Percentiles rank a stretch among this genome's conserved stretches.
phyloP scores from a whole-genome alignment of 179 eudicot species.

The Heliamphora pulchella region DNA sequence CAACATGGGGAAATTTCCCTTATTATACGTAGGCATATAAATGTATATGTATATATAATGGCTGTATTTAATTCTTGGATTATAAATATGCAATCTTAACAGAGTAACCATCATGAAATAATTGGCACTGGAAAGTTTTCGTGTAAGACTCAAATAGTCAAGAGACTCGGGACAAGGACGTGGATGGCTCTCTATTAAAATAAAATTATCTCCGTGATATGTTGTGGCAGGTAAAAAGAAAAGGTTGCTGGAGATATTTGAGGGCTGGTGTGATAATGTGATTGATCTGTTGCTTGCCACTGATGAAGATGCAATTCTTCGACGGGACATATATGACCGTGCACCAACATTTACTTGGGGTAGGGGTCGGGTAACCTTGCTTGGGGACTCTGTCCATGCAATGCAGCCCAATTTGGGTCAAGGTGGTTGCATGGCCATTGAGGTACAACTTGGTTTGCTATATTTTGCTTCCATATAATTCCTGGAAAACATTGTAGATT shows the following conservation, averaged over 20 bases:
- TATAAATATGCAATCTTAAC: constrained; percentile 8
- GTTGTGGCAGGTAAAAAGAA: constrained; percentile 59
- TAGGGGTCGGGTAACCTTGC: constrained; percentile 78
- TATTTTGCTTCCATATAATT: neutral
- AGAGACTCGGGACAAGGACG: constrained; percentile 1
- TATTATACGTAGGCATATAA: no score
- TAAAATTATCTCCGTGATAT: neutral
- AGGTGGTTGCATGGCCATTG: constrained; percentile 99
- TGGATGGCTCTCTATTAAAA: neutral
- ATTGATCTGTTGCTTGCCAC: constrained; percentile 66
- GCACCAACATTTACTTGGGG: constrained; percentile 79
- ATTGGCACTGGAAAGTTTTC: neutral
- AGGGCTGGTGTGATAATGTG: constrained; percentile 93
- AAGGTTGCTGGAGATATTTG: constrained; percentile 76
- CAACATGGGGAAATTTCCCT: no score
- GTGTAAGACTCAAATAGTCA: neutral
- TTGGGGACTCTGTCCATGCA: constrained; percentile 98
- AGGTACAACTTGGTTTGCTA: constrained; percentile 41
- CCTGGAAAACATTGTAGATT: neutral
- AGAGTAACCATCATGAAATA: neutral
- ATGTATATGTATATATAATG: no score
- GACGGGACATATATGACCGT: constrained; percentile 89
- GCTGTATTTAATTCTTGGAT: neutral
- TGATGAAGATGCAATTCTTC: constrained; percentile 82
- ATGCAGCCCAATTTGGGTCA: constrained; percentile 99